These are phyloP conservation scores for Ganoderma multipileum DNA, from an alignment of 1,284 basidiomycete genomes.

Conservation along the genomic window DNA sequence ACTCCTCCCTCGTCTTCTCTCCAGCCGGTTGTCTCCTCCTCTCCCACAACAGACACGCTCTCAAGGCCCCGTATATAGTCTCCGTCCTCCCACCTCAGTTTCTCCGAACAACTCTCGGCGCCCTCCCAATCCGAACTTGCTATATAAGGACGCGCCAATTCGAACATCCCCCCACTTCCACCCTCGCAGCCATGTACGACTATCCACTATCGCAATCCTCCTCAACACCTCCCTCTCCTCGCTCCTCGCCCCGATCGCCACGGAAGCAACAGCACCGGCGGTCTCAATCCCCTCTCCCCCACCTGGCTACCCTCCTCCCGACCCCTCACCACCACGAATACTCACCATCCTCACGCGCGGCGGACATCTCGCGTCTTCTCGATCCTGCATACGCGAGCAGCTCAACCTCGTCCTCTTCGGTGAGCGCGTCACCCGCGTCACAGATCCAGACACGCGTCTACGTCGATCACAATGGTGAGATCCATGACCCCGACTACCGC, in stretches of 20 bases:
- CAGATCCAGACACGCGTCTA: slow-evolving; percentile 49
- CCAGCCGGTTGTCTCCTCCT: not conserved
- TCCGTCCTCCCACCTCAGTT: slow-evolving; percentile 15
- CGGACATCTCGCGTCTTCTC: slow-evolving; percentile 66
- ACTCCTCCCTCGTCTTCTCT: slow-evolving; percentile 16
- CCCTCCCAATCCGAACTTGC: slow-evolving; percentile 24
- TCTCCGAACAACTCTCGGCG: slow-evolving; percentile 24
- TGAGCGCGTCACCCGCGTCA: slow-evolving; percentile 37
- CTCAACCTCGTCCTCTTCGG: slow-evolving; percentile 43
- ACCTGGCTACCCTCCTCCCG: slow-evolving; percentile 39
- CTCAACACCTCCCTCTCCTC: slow-evolving; percentile 22
- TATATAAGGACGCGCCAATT: slow-evolving; percentile 17
- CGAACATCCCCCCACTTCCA: slow-evolving; percentile 15
- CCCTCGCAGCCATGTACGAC: slow-evolving; percentile 33
- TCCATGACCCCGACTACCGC: slow-evolving; percentile 73
- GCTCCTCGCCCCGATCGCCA: slow-evolving; percentile 18
- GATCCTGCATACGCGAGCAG: slow-evolving; percentile 63
- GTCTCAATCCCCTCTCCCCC: slow-evolving; percentile 38
- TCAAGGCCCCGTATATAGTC: slow-evolving; percentile 19
- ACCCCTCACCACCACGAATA: slow-evolving; percentile 36
- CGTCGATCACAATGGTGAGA: slow-evolving; percentile 64
- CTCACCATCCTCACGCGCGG: slow-evolving; percentile 47
- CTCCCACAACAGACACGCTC: slow-evolving; percentile 18
- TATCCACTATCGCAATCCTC: slow-evolving; percentile 24
- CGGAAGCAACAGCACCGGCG: slow-evolving; percentile 29